A percentile compares a stretch with the other conserved stretches of the same genome.
Evolutionary conservation across 495 filamentous ascomycete species (phyloP).

Genomic region (Copromyces sp.): DNA sequence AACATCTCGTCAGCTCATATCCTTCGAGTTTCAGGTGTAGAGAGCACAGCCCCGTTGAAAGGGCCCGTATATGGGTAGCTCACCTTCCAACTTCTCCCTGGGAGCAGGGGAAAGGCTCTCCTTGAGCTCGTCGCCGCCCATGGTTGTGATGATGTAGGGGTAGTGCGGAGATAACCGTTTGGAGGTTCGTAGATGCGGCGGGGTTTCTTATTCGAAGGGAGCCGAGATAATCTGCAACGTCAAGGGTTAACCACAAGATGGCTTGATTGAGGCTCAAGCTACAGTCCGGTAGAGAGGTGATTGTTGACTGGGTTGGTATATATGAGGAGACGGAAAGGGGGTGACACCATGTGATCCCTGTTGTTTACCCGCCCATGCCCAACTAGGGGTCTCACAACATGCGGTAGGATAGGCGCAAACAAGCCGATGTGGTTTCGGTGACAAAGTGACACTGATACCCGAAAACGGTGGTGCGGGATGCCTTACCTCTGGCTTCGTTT

Average conservation of each 20-base stretch:
- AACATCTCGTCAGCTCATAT: conserved; percentile 1
- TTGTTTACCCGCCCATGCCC: neutral
- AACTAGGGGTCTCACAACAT: neutral
- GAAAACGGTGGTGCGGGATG: neutral
- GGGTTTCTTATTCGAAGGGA: neutral
- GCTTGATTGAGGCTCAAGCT: neutral
- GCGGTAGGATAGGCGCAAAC: neutral
- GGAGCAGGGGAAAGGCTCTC: conserved; percentile 20
- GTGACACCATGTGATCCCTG: neutral
- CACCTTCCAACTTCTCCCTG: conserved; percentile 32
- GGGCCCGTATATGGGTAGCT: neutral
- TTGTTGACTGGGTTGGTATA: neutral
- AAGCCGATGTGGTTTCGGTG: neutral
- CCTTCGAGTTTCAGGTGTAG: neutral
- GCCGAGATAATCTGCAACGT: neutral
- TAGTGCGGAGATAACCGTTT: neutral
- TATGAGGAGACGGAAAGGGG: neutral
- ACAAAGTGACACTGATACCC: neutral
- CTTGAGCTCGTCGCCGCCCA: conserved; percentile 21
- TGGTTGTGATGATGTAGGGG: conserved; percentile 6
- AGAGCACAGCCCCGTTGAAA: neutral
- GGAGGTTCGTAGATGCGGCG: neutral
- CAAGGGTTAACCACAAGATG: neutral
- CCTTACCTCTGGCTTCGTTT: neutral
- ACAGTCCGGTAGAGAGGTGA: neutral